Base-by-base conservation (phyloP, 2,329 filamentous ascomycete species). In the Knoxdaviesia capensis region DNA sequence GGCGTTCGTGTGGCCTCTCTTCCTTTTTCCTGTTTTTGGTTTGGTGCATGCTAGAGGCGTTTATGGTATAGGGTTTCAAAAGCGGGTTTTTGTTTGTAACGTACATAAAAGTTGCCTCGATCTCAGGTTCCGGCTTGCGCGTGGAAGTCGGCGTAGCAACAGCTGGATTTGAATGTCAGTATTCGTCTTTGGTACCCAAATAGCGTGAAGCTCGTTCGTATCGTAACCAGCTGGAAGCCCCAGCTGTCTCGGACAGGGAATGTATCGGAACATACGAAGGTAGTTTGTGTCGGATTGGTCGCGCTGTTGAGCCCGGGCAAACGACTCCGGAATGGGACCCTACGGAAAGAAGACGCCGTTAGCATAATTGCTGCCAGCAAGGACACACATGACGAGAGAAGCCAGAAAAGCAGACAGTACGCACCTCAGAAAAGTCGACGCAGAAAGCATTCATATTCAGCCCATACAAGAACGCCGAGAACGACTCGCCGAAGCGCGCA, bases 391-490 rank as follows among this genome's bases (percentile, higher is more conserved):
- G n/a, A n/a, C n/a, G n/a, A n/a, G n/a, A n/a, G n/a, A n/a, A n/a
- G n/a, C n/a, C n/a, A n/a, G n/a, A n/a, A n/a, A n/a, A n/a, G n/a
- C n/a, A n/a, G n/a, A n/a, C n/a, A n/a, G 39, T 31, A 43, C 56
- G 41, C 61, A 86, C 86, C 74, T 98, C 90, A 0, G 86, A 83
- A 49, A 94, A 98, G 58, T 98, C 90, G 32, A 96, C 87, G 57
- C 88, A 96, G 57, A 96, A 98, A 1, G 90, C 90, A 59, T 94
- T 96, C 87, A 98, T 94, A 55, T 96, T 96, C 56, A 98, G 59
- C 2, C 90, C 90, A 53, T 96, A 98, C 38, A 98, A 62, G 53
- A 98, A 96, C 51, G 80, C 85, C 1, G 86, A 86, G 59, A 98
- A 98, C 54, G 82, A 92, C 66, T 98, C 90, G 59, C 80, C 88